phyloP scores from a whole-genome alignment of 345 rosid species.

The Kandelia obovata region DNA sequence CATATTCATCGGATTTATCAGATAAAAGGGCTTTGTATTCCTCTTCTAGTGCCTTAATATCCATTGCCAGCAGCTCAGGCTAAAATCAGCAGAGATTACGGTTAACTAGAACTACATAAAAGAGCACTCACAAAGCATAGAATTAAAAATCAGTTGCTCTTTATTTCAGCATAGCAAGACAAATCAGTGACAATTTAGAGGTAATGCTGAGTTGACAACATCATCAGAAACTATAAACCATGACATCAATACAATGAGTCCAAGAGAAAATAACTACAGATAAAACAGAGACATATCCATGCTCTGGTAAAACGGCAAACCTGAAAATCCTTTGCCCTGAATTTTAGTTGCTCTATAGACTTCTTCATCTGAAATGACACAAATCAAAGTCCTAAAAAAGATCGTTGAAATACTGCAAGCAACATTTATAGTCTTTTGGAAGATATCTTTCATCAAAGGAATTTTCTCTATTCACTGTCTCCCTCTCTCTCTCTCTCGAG shows the following conservation, averaged over 20 bases:
- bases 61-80: slow-evolving; percentile 59
- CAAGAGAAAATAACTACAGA: not conserved
- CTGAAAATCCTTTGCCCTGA: slow-evolving; percentile 43
- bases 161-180: not conserved
- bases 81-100: slow-evolving; percentile 16
- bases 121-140: not conserved
- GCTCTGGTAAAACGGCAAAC: slow-evolving; percentile 29
- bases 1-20: slow-evolving; percentile 55
- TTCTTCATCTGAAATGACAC: slow-evolving; percentile 49
- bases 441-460: not conserved
- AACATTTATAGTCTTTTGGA: not conserved
- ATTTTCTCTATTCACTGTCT: not conserved
- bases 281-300: not conserved
- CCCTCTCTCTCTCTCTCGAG: not conserved
- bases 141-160: not conserved
- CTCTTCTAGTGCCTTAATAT: slow-evolving; percentile 45
- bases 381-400: slow-evolving; percentile 11
- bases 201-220: no score
- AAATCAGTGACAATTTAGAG: not conserved
- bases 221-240: not conserved
- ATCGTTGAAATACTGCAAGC: not conserved
- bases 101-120: not conserved
- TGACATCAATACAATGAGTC: not conserved
- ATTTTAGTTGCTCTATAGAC: slow-evolving; percentile 41
- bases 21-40: slow-evolving; percentile 47